Base-by-base conservation (phyloP, 495 filamentous ascomycete genomes). In the Platismatia glauca region DNA sequence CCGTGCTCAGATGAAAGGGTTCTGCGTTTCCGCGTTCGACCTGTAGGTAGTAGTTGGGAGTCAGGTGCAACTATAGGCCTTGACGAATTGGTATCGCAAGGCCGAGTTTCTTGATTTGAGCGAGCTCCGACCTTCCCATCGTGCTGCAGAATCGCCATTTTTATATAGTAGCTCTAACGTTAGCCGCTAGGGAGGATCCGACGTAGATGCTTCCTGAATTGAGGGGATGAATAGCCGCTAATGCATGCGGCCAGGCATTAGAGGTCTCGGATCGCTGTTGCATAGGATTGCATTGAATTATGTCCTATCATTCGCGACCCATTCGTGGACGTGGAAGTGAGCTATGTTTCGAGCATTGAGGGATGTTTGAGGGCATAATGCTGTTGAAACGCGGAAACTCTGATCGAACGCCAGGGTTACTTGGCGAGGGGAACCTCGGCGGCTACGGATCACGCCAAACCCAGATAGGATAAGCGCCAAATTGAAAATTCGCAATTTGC, bases 101-200 rank as follows among this genome's bases (percentile, higher is more conserved):
- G 50, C 50, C 50, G 2, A 53, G 29, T 53, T 53, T 53, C 50
- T 53, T 53, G 50, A 20, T 53, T 53, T 33, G 50, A 33, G 29
- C 33, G 50, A 53, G 50, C 50, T 53, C 50, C 50, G 50, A 53
- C 50, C 27, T 31, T 53, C 33, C 29, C 15, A 53, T 5, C 4
- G 0, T 53, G 50, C 27, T 18, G 50, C 20, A n/a, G 50, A n/a
- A 7, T 20, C 4, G 50, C 50, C 50, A 53, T 53, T 27, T 20
- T 33, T 52, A 50, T 52, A 46, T 53, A 53, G 50, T 0, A 31
- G 27, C 1, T 16, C 50, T 29, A 53, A 53, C 27, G 7, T 33
- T 20, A 33, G 16, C 3, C 50, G 2, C 3, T 15, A 15, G n/a
- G 5, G 11, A 24, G 44, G 48, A 52, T 52, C 31, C 27, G 44